Evolutionary conservation across 1,284 basidiomycete genomes (phyloP), one percentile per base, ranked within the genome.

Genomic region (Thelephora terrestris): DNA sequence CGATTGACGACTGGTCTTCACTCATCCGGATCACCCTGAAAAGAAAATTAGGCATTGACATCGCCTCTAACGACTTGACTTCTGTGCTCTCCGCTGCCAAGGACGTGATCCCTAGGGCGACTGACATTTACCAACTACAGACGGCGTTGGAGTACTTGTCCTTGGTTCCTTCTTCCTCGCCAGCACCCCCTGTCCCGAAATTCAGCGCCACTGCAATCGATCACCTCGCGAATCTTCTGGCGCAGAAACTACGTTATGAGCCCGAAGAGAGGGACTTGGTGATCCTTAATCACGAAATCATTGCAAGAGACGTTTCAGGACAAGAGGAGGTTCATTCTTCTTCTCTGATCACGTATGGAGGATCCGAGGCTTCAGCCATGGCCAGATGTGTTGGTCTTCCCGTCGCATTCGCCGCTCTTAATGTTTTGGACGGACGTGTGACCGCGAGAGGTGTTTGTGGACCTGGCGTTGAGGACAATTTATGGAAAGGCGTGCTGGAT

Each of bases 361-460:
- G 76, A 12, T 59, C 73, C 1, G 60, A 64, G 43, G 79, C 76
- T 16, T 83, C 84, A 0, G 91, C 91, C 1, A 97, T 97, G 94
- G 80, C 91, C 10, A 75, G 82, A 43, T 90, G 88, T 1, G 93
- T 97, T 12, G 93, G 93, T 7, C 66, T 91, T 37, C 91, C 91
- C 0, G 76, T 91, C 16, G 91, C 84, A 2, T 76, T 92, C 58
- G 89, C 90, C 1, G 79, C 89, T 1, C 63, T 85, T 55, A 69
- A 74, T 17, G 74, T 94, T 2, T 65, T 87, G 20, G 85, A 92
- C 61, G 87, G 86, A 1, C 67, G 69, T 27, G 76, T 88, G 5
- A 50, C 57, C 3, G 63, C 70, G 38, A 64, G 80, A 29, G 88
- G 87, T 9, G 90, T 91, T 5, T 68, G 64, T 23, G 82, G 83